These are phyloP conservation scores for Chaetoscypha palmicola DNA, from an alignment of 2,329 filamentous ascomycete species.

Conservation along the genomic window DNA sequence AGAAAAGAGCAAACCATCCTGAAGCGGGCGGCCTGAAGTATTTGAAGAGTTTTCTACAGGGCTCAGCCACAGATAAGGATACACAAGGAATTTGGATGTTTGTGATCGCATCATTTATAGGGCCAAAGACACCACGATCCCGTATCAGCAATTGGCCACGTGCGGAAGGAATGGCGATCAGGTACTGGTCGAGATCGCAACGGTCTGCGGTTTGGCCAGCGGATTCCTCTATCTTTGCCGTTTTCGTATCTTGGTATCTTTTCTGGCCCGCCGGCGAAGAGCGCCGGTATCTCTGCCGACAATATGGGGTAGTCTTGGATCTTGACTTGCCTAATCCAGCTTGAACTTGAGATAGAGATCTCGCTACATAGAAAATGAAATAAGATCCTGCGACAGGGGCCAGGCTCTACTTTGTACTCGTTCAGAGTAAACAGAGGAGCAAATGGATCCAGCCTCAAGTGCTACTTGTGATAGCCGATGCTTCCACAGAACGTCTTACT, in stretches of 20 bases:
- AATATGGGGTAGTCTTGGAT: neutral
- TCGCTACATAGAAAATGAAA: no score
- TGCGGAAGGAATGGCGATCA: neutral
- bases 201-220: neutral
- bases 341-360: no score
- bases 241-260: neutral
- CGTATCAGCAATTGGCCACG: neutral
- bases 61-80: slow-evolving; percentile 20
- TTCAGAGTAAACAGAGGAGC: no score
- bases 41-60: slow-evolving; percentile 11
- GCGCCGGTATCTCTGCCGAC: neutral
- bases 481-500: no score
- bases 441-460: no score
- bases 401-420: no score
- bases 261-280: neutral
- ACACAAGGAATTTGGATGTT: slow-evolving; percentile 4
- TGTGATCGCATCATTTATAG: slow-evolving; percentile 5
- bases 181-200: neutral
- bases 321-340: slow-evolving; percentile 1
- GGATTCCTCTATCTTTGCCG: neutral
- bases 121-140: slow-evolving; percentile 1
- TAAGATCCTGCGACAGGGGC: no score
- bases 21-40: slow-evolving; percentile 3
- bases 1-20: neutral
- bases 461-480: no score